A percentile compares a stretch with the other conserved stretches of the same genome.
Evolutionary conservation across 2,329 filamentous ascomycete species (phyloP).

Genomic region (Cladosporium halotolerans): DNA sequence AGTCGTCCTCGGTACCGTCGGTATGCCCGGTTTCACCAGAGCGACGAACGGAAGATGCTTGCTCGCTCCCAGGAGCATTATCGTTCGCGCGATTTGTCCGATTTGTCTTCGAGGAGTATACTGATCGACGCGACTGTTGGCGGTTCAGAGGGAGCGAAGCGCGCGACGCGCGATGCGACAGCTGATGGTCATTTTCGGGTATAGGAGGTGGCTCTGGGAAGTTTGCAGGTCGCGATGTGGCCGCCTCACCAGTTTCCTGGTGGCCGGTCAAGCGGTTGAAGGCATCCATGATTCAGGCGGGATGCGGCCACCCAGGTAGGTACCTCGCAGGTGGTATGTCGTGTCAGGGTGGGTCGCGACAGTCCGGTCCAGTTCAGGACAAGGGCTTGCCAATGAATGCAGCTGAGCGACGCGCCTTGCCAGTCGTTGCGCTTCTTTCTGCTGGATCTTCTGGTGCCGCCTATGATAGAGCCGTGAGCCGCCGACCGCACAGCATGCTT

Average conservation of each 20-base stretch:
- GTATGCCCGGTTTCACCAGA: slow-evolving; percentile 20
- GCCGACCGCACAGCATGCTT: too few species aligned
- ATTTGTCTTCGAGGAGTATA: background rate
- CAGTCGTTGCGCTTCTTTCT: too few species aligned
- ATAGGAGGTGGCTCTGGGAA: slow-evolving; percentile 21
- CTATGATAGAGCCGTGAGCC: too few species aligned
- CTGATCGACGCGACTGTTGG: slow-evolving; percentile 22
- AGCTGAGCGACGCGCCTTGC: too few species aligned
- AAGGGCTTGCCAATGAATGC: too few species aligned
- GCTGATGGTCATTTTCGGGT: slow-evolving; percentile 16
- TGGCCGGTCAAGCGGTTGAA: slow-evolving; percentile 31
- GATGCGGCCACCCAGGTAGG: background rate
- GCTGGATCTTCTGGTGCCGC: too few species aligned
- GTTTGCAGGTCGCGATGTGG: slow-evolving; percentile 17
- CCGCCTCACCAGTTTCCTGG: slow-evolving; percentile 23
- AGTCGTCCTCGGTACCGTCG: slow-evolving; percentile 55
- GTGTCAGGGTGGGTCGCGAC: background rate
- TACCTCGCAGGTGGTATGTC: background rate
- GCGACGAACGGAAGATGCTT: slow-evolving; percentile 6
- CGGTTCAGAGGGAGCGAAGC: slow-evolving; percentile 29
- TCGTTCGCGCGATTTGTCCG: slow-evolving; percentile 7
- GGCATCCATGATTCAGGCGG: slow-evolving; percentile 26
- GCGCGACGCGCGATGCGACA: slow-evolving; percentile 22
- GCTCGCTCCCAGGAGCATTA: slow-evolving; percentile 10
- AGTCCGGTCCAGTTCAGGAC: too few species aligned